Percentiles rank a stretch among this genome's conserved stretches.
phyloP scores from a whole-genome alignment of 2,329 filamentous ascomycete species.

The Alternaria arborescens region DNA sequence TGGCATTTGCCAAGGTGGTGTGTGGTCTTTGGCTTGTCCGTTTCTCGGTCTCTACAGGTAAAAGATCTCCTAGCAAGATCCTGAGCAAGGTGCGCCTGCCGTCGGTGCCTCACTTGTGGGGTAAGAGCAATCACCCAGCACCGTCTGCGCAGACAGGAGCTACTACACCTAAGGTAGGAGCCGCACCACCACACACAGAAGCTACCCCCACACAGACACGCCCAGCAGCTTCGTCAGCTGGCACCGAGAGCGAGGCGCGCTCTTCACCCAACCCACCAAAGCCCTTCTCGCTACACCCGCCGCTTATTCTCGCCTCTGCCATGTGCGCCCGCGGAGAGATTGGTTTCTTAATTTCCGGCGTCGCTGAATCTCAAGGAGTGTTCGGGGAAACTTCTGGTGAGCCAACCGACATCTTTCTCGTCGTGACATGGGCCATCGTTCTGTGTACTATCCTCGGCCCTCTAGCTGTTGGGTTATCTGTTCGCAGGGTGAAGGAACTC shows the following conservation, averaged over 20 bases:
- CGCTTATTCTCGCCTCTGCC: slow-evolving; percentile 69
- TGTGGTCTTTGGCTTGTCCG: slow-evolving; percentile 55
- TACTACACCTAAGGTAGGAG: neutral
- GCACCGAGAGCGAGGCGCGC: slow-evolving; percentile 16
- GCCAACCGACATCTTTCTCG: slow-evolving; percentile 60
- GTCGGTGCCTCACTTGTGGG: slow-evolving; percentile 36
- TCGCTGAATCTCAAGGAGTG: slow-evolving; percentile 66
- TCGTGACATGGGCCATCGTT: slow-evolving; percentile 66
- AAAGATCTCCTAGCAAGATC: slow-evolving; percentile 9
- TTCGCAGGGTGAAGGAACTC: slow-evolving; percentile 57
- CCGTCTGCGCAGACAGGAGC: slow-evolving; percentile 1
- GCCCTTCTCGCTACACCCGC: slow-evolving; percentile 71
- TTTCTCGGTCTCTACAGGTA: slow-evolving; percentile 35
- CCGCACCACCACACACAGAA: neutral
- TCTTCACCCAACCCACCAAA: slow-evolving; percentile 48
- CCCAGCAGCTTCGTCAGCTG: neutral
- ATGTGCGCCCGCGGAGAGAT: slow-evolving; percentile 86
- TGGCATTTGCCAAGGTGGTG: slow-evolving; percentile 63
- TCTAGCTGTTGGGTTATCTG: slow-evolving; percentile 60
- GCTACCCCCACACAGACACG: neutral
- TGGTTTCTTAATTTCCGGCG: slow-evolving; percentile 75
- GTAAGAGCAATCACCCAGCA: slow-evolving; percentile 22
- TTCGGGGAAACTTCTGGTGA: slow-evolving; percentile 44
- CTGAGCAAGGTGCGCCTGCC: slow-evolving; percentile 28
- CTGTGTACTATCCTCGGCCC: slow-evolving; percentile 67